Evolutionary conservation across 2,329 filamentous ascomycete genomes (phyloP).

Genomic region (Didymellaceae sp.): DNA sequence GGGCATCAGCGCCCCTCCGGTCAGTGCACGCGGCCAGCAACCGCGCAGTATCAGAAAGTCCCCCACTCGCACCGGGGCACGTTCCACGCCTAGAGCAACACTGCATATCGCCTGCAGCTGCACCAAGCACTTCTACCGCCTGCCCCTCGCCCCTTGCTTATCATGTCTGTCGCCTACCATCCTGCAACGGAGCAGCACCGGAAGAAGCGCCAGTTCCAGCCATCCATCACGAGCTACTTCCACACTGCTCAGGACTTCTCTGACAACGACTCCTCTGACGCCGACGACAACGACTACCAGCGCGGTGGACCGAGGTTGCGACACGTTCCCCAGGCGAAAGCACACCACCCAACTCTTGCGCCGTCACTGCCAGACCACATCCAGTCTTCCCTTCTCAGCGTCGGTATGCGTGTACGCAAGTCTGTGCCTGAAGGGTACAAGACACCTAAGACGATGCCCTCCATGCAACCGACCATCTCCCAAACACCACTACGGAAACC

Average conservation of each 20-base stretch:
- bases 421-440: constrained; percentile 94
- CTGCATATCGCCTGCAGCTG: constrained; percentile 13
- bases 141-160: constrained; percentile 15
- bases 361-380: constrained; percentile 68
- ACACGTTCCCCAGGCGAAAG: constrained; percentile 21
- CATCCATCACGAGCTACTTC: constrained; percentile 55
- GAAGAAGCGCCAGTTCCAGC: constrained; percentile 54
- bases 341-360: constrained; percentile 27
- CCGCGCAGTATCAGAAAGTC: constrained; percentile 9
- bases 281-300: constrained; percentile 38
- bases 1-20: constrained; percentile 4
- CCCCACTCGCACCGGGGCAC: constrained; percentile 6
- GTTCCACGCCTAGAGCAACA: constrained; percentile 6
- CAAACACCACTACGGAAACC: constrained; percentile 10
- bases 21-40: constrained; percentile 12
- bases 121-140: constrained; percentile 1
- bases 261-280: constrained; percentile 25
- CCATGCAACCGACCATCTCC: constrained; percentile 33
- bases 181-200: constrained; percentile 34
- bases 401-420: constrained; percentile 95
- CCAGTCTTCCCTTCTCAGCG: constrained; percentile 83
- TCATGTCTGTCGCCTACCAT: constrained; percentile 28
- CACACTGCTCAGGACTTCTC: constrained; percentile 24
- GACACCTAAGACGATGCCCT: constrained; percentile 61
- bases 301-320: constrained; percentile 25